Evolutionary conservation across 345 rosid genomes (phyloP).

Genomic region (Trapa incisa): DNA sequence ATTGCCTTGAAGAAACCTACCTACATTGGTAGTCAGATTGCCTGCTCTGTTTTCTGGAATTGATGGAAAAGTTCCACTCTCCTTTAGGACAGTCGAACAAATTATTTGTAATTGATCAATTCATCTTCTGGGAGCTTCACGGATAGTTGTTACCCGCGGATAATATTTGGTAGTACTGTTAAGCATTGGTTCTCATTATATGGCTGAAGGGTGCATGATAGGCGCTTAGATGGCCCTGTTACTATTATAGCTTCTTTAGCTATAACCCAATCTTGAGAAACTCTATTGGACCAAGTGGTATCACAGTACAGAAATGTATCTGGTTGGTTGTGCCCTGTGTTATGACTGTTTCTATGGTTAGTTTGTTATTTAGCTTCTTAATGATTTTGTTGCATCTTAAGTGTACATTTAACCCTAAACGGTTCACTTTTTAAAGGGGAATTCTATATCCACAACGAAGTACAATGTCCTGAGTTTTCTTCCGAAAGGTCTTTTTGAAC

Average conservation of each 20-base stretch:
- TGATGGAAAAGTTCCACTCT: not conserved
- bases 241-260: not conserved
- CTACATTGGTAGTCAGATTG: not conserved
- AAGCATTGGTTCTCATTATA: not conserved
- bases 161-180: not conserved
- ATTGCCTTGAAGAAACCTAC: not conserved
- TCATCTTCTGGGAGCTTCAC: not conserved
- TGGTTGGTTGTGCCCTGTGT: not conserved
- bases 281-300: not conserved
- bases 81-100: not conserved
- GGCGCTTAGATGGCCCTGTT: not conserved
- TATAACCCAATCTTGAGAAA: not conserved
- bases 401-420: not conserved
- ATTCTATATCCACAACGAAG: conserved; percentile 93
- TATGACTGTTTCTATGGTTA: not conserved
- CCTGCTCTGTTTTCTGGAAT: not conserved
- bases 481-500: conserved; percentile 97
- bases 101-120: not conserved
- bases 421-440: conserved; percentile 41
- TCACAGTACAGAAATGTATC: not conserved
- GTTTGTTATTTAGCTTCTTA: not conserved
- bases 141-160: not conserved
- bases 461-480: conserved; percentile 86
- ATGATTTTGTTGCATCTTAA: not conserved
- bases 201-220: not conserved